phyloP scores from a whole-genome alignment of 2,329 filamentous ascomycete species.

The Venturia carpophila region DNA sequence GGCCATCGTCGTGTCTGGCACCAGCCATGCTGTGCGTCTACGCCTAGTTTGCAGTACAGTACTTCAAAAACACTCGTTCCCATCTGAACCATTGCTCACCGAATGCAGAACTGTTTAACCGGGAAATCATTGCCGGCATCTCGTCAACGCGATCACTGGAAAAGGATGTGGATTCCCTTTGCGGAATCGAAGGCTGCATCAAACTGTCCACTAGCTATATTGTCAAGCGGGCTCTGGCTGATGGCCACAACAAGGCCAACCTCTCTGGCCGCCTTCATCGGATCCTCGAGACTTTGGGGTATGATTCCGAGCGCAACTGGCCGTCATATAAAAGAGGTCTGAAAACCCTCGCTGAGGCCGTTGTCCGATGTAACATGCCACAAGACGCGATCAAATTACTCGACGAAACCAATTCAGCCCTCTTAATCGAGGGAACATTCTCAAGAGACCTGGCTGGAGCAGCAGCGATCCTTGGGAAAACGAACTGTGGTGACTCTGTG shows the following conservation, averaged over 20 bases:
- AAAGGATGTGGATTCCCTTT: background rate
- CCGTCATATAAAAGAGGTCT: background rate
- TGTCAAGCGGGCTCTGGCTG: background rate
- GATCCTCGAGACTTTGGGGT: background rate
- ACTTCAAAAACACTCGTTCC: too few species aligned
- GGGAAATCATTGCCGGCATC: background rate
- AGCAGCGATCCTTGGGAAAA: background rate
- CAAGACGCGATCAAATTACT: conserved; percentile 2
- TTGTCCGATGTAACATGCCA: background rate
- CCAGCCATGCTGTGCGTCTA: background rate
- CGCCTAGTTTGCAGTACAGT: background rate
- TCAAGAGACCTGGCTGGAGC: background rate
- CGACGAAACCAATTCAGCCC: background rate
- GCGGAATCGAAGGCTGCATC: background rate
- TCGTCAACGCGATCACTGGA: conserved; percentile 4
- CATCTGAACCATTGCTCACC: background rate
- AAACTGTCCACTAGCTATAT: background rate
- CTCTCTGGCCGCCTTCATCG: conserved; percentile 2
- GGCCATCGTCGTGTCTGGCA: background rate
- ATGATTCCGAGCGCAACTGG: background rate
- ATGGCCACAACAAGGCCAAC: background rate
- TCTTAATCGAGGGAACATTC: background rate
- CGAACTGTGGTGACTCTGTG: background rate
- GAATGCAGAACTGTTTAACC: background rate
- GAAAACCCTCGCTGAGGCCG: background rate